Conservation (phyloP, 768 basidiomycete genomes). For the Rhodocollybia butyracea region DNA sequence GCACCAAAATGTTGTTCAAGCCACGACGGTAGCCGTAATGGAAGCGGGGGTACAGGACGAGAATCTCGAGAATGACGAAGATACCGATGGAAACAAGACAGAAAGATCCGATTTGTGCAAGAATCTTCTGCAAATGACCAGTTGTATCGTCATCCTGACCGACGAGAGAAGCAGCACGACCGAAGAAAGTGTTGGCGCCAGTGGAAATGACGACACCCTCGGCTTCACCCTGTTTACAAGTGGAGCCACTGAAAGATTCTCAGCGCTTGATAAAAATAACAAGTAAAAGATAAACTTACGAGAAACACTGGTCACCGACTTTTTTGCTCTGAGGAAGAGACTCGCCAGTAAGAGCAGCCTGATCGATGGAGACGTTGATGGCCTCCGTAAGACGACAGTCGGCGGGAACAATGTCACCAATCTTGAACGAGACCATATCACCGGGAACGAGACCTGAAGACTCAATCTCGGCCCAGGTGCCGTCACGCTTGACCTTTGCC, state of each 20-base stretch:
- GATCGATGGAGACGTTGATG: slow-evolving; percentile 97
- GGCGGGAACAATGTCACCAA: slow-evolving; percentile 97
- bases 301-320: slow-evolving; percentile 94
- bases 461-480: slow-evolving; percentile 87
- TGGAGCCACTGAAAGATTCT: slow-evolving; percentile 69
- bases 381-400: slow-evolving; percentile 97
- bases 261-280: slow-evolving; percentile 7
- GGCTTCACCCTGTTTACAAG: slow-evolving; percentile 98
- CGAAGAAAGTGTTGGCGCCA: slow-evolving; percentile 98
- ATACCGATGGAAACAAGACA: slow-evolving; percentile 95
- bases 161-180: slow-evolving; percentile 95
- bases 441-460: slow-evolving; percentile 89
- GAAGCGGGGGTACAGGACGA: slow-evolving; percentile 92
- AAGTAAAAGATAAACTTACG: slow-evolving; percentile 55
- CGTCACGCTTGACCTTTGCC: slow-evolving; percentile 88
- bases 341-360: slow-evolving; percentile 97
- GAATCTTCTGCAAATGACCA: slow-evolving; percentile 97
- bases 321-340: slow-evolving; percentile 93
- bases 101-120: slow-evolving; percentile 97
- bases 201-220: slow-evolving; percentile 99
- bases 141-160: slow-evolving; percentile 97
- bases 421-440: slow-evolving; percentile 97
- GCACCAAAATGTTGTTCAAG: slow-evolving; percentile 95
- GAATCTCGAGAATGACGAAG: slow-evolving; percentile 92
- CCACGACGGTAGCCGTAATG: slow-evolving; percentile 88